Evolutionary conservation across 2,329 filamentous ascomycete genomes (phyloP).

Genomic region (Fusarium nodosum): DNA sequence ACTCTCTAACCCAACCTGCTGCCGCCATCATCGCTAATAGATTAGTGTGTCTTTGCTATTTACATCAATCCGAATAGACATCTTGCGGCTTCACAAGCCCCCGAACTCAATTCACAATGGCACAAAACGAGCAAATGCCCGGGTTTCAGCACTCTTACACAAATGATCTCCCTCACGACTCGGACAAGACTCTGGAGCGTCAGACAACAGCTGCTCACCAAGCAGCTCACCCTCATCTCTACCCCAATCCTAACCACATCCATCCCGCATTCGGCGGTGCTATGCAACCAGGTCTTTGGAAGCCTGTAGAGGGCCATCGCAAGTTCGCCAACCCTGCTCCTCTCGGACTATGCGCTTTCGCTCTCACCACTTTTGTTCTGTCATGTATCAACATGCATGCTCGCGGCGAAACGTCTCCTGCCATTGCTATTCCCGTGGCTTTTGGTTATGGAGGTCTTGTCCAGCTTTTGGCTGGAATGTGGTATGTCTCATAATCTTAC

Average conservation of each 20-base stretch:
- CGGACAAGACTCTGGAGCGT: constrained; percentile 48
- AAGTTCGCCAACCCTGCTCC: constrained; percentile 86
- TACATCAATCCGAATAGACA: constrained; percentile 5
- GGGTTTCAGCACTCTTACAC: constrained; percentile 18
- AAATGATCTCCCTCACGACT: constrained; percentile 43
- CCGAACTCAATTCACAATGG: constrained; percentile 34
- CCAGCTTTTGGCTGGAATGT: constrained; percentile 87
- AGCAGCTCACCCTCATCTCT: constrained; percentile 47
- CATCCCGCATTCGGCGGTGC: constrained; percentile 74
- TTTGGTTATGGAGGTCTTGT: constrained; percentile 81
- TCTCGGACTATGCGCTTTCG: constrained; percentile 82
- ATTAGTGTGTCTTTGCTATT: constrained; percentile 12
- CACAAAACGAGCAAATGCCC: constrained; percentile 30
- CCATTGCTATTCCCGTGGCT: constrained; percentile 76
- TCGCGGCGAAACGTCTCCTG: constrained; percentile 70
- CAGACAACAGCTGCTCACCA: constrained; percentile 33
- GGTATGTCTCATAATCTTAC: constrained; percentile 66
- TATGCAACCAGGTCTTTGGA: constrained; percentile 78
- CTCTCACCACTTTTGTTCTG: constrained; percentile 85
- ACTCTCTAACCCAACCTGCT: not conserved
- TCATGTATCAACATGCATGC: constrained; percentile 79
- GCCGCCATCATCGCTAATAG: not conserved
- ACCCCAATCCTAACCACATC: constrained; percentile 47
- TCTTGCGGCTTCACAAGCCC: constrained; percentile 8
- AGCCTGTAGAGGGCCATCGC: constrained; percentile 72